phyloP scores from a whole-genome alignment of 2,329 filamentous ascomycete species.

The Cladophialophora psammophila region DNA sequence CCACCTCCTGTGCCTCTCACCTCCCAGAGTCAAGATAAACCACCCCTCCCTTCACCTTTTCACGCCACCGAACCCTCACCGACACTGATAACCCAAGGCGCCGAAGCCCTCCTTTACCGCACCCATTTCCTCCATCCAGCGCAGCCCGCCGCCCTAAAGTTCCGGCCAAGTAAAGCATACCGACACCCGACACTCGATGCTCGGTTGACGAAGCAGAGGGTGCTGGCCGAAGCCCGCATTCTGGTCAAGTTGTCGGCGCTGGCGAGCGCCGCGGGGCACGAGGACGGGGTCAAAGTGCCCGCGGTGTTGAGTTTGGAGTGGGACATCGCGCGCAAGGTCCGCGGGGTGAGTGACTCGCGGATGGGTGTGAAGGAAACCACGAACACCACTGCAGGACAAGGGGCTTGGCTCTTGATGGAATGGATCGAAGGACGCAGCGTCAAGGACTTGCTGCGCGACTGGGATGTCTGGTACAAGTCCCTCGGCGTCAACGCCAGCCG shows the following conservation, averaged over 20 bases:
- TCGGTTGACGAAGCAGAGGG: constrained; percentile 83
- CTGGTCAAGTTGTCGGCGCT: constrained; percentile 72
- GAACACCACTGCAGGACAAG: constrained; percentile 67
- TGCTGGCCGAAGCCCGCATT: constrained; percentile 87
- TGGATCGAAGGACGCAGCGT: constrained; percentile 81
- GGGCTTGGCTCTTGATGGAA: constrained; percentile 81
- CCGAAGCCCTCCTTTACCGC: constrained; percentile 92
- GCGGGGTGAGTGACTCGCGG: constrained; percentile 62
- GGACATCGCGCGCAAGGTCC: constrained; percentile 46
- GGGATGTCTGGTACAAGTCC: constrained; percentile 62
- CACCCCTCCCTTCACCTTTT: constrained; percentile 69
- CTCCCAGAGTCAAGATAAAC: background rate
- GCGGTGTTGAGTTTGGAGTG: constrained; percentile 75
- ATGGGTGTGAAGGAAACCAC: constrained; percentile 49
- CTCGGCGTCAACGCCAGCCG: constrained; percentile 36
- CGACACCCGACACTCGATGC: constrained; percentile 88
- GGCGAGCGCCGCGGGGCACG: constrained; percentile 46
- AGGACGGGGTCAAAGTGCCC: constrained; percentile 73
- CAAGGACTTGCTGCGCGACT: constrained; percentile 72
- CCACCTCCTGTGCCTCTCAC: background rate
- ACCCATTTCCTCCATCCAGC: constrained; percentile 76
- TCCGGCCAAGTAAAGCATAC: constrained; percentile 90
- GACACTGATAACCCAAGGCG: constrained; percentile 84
- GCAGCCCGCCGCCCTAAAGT: constrained; percentile 81
- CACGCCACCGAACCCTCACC: constrained; percentile 68